Conservation (phyloP, 129 eudicot genomes). For the Flaveria robusta region DNA sequence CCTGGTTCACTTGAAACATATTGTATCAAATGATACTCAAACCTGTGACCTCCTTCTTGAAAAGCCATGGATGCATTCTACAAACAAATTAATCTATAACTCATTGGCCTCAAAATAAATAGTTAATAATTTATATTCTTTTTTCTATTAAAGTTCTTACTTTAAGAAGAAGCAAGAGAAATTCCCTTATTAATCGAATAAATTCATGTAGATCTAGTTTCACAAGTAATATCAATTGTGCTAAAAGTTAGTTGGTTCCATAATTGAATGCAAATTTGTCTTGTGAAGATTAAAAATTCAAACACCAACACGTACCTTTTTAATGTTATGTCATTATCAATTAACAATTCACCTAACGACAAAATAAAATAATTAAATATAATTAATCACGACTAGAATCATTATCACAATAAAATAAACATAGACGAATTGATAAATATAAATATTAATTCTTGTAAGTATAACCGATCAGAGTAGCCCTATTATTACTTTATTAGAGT, state of each 20-base stretch:
- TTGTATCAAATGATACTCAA: no score
- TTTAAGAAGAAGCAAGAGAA: constrained; percentile 4
- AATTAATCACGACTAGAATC: background rate
- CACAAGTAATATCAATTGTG: constrained; percentile 9
- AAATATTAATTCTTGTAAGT: background rate
- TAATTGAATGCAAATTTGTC: background rate
- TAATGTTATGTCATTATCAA: background rate
- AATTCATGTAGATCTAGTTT: background rate
- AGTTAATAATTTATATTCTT: background rate
- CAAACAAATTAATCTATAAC: no score
- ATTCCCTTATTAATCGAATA: background rate
- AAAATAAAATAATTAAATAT: background rate
- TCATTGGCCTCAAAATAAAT: no score
- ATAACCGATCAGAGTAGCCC: no score
- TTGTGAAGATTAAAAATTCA: background rate
- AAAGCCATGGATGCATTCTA: no score
- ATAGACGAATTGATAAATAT: background rate
- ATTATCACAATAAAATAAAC: background rate
- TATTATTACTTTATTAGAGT: no score
- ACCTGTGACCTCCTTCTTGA: no score
- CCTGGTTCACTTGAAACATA: no score
- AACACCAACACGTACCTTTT: background rate
- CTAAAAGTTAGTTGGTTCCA: background rate
- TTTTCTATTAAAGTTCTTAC: background rate
- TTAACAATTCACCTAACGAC: background rate